A percentile compares a stretch with the other conserved stretches of the same genome.
Evolutionary conservation across 345 rosid species (phyloP).

Genomic region (Eucalyptus melliodora): DNA sequence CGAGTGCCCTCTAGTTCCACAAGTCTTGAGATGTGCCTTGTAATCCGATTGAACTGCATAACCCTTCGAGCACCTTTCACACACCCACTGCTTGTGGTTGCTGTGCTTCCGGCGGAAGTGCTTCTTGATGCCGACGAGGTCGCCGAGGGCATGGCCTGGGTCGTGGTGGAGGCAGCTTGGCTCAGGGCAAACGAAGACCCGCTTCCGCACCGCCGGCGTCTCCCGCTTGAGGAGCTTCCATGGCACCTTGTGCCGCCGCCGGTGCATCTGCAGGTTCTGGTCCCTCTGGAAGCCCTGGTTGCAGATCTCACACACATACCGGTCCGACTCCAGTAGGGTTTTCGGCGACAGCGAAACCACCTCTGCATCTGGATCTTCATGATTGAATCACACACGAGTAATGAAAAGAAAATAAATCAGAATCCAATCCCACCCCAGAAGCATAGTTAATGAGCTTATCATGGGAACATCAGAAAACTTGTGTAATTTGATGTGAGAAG

Average conservation of each 20-base stretch:
- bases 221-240: constrained; percentile 94
- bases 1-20: constrained; percentile 95
- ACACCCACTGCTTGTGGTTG: constrained; percentile 87
- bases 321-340: constrained; percentile 86
- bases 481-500: neutral
- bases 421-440: neutral
- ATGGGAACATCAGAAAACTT: neutral
- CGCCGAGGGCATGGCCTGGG: constrained; percentile 94
- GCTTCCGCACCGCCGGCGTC: constrained; percentile 49
- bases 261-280: constrained; percentile 97
- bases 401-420: neutral
- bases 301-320: constrained; percentile 95
- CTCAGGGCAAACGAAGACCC: constrained; percentile 92
- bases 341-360: constrained; percentile 85
- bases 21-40: constrained; percentile 96
- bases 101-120: constrained; percentile 91
- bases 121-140: constrained; percentile 95
- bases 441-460: neutral
- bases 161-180: constrained; percentile 88
- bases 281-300: constrained; percentile 96
- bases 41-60: constrained; percentile 98
- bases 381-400: neutral
- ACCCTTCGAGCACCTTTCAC: constrained; percentile 80
- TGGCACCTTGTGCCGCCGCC: constrained; percentile 92
- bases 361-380: constrained; percentile 91